Conservation (phyloP, 2,329 filamentous ascomycete genomes). For the Arachnomyces sp. region DNA sequence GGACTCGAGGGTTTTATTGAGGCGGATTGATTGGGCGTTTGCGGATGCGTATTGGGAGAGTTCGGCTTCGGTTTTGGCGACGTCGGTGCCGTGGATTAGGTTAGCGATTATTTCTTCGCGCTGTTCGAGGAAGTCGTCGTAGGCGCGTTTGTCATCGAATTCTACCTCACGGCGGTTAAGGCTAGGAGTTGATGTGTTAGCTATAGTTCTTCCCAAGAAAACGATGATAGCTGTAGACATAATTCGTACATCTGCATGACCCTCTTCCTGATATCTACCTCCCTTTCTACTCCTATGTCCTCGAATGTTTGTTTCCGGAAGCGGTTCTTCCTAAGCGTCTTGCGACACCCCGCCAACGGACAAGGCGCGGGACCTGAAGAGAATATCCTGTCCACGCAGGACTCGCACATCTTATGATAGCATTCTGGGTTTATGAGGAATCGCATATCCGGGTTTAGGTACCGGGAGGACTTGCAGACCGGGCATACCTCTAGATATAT, state of each 20-base stretch:
- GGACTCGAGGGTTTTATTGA: conserved; percentile 42
- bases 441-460: conserved; percentile 87
- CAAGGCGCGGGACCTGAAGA: conserved; percentile 85
- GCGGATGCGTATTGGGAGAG: conserved; percentile 65
- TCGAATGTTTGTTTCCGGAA: conserved; percentile 88
- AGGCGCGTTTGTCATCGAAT: conserved; percentile 74
- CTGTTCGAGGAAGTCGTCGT: conserved; percentile 90
- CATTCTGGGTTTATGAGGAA: conserved; percentile 98
- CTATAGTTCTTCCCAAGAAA: background rate
- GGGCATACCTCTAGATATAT: conserved; percentile 68
- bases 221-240: background rate
- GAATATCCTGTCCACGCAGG: conserved; percentile 92
- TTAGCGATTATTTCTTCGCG: conserved; percentile 89
- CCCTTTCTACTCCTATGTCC: conserved; percentile 79
- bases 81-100: conserved; percentile 64
- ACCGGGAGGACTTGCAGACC: conserved; percentile 93
- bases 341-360: conserved; percentile 79
- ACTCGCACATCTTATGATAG: conserved; percentile 98
- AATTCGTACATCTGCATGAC: conserved; percentile 53
- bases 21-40: conserved; percentile 54
- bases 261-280: conserved; percentile 81
- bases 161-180: conserved; percentile 89
- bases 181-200: conserved; percentile 41
- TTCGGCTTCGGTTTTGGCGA: conserved; percentile 53
- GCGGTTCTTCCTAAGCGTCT: conserved; percentile 73